These are phyloP conservation scores for Paecilomyces variotii DNA, from an alignment of 2,329 filamentous ascomycete species.

Conservation along the genomic window DNA sequence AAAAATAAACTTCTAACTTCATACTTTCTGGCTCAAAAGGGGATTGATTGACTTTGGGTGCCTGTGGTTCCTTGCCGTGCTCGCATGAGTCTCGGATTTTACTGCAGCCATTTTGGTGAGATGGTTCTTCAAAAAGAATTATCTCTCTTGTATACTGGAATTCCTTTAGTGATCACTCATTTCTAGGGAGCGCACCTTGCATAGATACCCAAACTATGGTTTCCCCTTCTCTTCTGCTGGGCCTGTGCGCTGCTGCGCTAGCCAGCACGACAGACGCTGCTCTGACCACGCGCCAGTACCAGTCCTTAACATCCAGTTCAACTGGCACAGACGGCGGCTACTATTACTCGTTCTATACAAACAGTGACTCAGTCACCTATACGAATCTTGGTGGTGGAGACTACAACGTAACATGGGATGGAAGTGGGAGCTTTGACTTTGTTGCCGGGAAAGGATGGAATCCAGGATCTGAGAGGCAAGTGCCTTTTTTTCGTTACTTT, in stretches of 20 bases:
- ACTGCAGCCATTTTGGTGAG: no score
- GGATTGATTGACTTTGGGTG: no score
- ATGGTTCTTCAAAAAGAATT: no score
- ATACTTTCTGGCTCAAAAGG: no score
- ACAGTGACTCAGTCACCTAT: slow-evolving; percentile 34
- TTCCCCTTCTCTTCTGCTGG: not conserved
- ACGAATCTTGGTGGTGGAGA: slow-evolving; percentile 36
- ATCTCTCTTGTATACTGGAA: no score
- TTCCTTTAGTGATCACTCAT: no score
- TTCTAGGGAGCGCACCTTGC: not conserved
- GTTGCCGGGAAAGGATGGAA: slow-evolving; percentile 54
- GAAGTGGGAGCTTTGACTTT: slow-evolving; percentile 48
- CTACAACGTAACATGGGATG: slow-evolving; percentile 41
- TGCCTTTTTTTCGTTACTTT: slow-evolving; percentile 19
- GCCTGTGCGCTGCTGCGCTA: not conserved
- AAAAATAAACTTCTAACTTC: no score
- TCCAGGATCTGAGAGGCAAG: slow-evolving; percentile 41
- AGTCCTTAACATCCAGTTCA: slow-evolving; percentile 1
- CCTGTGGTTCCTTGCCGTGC: no score
- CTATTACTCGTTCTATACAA: slow-evolving; percentile 5
- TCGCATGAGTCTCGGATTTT: no score
- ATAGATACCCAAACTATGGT: not conserved
- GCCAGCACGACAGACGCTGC: not conserved
- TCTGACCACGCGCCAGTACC: not conserved
- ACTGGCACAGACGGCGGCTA: slow-evolving; percentile 3